A percentile compares a stretch with the other conserved stretches of the same genome.
Evolutionary conservation across 225 moss, liverwort and hornwort species (phyloP).

Genomic region (Rhytidiadelphus loreus): DNA sequence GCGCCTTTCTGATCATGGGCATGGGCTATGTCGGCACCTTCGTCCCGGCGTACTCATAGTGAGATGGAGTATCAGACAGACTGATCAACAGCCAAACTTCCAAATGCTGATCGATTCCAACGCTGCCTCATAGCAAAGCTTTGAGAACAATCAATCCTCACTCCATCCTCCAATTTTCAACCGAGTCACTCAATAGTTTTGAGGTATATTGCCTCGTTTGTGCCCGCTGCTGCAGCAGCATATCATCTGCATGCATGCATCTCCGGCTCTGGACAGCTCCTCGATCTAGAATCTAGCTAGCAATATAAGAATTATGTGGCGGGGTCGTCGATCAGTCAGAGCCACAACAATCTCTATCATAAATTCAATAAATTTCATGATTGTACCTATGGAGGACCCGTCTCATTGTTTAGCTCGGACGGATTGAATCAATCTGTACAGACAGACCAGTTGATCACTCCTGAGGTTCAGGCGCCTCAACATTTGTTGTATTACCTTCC

Average conservation of each 20-base stretch:
- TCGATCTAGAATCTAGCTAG: background rate
- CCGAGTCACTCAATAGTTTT: background rate
- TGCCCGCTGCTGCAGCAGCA: background rate
- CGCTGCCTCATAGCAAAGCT: slow-evolving; percentile 14
- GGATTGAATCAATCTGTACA: background rate
- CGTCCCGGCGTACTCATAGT: slow-evolving; percentile 42
- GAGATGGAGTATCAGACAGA: background rate
- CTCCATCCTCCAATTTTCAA: slow-evolving; percentile 3
- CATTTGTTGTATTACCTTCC: background rate
- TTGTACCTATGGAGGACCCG: background rate
- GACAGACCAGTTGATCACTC: background rate
- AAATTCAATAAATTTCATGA: slow-evolving; percentile 9
- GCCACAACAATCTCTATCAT: slow-evolving; percentile 1
- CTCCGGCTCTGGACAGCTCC: background rate
- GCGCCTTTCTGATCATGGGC: slow-evolving; percentile 71
- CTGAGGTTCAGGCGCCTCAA: background rate
- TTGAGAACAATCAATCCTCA: background rate
- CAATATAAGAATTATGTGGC: background rate
- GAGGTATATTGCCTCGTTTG: slow-evolving; percentile 38
- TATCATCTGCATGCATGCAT: background rate
- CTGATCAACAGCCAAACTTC: background rate
- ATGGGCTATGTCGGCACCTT: slow-evolving; percentile 91
- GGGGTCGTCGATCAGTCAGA: background rate
- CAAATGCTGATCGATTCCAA: background rate
- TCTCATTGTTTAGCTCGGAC: background rate